Conservation (phyloP, 129 eudicot genomes). For the Smallanthus sonchifolius region DNA sequence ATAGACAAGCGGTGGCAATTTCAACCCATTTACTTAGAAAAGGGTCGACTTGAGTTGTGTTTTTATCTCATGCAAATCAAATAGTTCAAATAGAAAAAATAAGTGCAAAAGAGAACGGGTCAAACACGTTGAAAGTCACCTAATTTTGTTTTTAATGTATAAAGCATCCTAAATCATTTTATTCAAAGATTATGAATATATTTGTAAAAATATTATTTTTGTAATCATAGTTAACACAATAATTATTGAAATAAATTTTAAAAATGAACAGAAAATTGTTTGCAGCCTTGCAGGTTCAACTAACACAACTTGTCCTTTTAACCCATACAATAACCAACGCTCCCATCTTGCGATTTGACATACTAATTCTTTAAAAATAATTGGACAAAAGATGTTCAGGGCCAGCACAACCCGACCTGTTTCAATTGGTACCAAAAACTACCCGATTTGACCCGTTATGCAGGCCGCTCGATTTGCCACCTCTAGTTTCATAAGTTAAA, state of each 20-base stretch:
- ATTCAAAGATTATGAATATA: not conserved
- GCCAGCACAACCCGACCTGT: not conserved
- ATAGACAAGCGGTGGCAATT: no score
- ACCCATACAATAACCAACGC: not conserved
- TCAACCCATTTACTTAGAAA: no score
- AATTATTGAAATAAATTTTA: not conserved
- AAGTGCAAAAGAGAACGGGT: no score
- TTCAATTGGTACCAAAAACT: not conserved
- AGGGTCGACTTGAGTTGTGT: no score
- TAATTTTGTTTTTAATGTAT: not conserved
- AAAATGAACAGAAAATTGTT: not conserved
- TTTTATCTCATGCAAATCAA: no score
- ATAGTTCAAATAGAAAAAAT: no score
- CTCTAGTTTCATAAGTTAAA: not conserved
- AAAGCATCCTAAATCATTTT: not conserved
- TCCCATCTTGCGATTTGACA: not conserved
- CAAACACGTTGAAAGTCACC: no score
- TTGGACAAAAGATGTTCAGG: not conserved
- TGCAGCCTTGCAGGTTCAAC: not conserved
- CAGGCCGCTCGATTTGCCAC: not conserved
- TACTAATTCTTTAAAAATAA: not conserved
- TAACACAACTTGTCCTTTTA: not conserved
- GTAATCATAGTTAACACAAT: not conserved
- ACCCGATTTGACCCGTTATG: not conserved
- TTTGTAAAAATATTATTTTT: not conserved